Percentiles rank a stretch among this genome's conserved stretches.
phyloP scores from a whole-genome alignment of 352 stramenopile species.

The Phytophthora agathidicida region DNA sequence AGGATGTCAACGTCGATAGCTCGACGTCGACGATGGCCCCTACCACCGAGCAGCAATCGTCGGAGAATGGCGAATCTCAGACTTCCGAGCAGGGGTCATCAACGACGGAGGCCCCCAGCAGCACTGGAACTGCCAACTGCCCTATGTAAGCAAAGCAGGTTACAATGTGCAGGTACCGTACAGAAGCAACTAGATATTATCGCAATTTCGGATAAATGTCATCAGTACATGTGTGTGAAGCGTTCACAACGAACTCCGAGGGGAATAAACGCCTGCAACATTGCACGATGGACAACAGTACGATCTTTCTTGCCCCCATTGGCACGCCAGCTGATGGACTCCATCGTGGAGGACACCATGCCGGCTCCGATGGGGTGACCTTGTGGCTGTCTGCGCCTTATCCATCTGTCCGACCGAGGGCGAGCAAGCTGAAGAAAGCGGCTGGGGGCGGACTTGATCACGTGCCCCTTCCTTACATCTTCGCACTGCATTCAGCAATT shows the following conservation, averaged over 20 bases:
- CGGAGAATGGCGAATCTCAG: background rate
- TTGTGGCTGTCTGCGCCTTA: conserved; percentile 19
- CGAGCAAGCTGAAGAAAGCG: conserved; percentile 1
- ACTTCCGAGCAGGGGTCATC: conserved; percentile 1
- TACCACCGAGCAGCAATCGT: no score
- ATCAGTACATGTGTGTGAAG: conserved; percentile 6
- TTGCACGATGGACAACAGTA: no score
- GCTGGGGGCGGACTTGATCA: conserved; percentile 4
- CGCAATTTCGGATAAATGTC: conserved; percentile 11
- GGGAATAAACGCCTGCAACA: no score
- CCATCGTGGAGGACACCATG: conserved; percentile 17
- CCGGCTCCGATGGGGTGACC: conserved; percentile 7
- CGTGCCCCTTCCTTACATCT: conserved; percentile 1
- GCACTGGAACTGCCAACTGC: conserved; percentile 23
- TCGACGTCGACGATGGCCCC: no score
- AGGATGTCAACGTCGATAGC: no score
- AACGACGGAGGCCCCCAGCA: conserved; percentile 6
- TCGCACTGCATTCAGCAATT: conserved; percentile 1
- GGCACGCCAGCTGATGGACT: conserved; percentile 14
- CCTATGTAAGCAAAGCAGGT: conserved; percentile 19
- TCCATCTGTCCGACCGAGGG: conserved; percentile 10
- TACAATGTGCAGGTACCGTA: conserved; percentile 3
- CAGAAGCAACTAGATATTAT: no score
- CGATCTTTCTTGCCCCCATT: conserved; percentile 9
- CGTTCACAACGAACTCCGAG: background rate